phyloP scores from a whole-genome alignment of 2,329 filamentous ascomycete species.

The Fusarium nisikadoi region DNA sequence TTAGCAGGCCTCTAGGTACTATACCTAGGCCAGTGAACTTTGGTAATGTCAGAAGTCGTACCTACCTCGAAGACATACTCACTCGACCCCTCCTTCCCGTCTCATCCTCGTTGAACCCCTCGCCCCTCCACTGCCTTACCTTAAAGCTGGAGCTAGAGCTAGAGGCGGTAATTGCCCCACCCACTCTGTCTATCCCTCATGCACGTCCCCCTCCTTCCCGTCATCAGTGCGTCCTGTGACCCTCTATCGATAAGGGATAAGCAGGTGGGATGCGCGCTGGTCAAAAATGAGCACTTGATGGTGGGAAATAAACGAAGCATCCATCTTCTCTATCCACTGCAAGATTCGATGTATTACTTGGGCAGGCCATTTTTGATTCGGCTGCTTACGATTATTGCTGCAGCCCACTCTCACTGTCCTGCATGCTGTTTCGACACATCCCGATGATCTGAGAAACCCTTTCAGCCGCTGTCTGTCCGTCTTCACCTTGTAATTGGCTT shows the following conservation, averaged over 20 bases:
- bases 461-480: background rate
- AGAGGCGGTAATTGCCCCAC: constrained; percentile 21
- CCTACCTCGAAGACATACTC: background rate
- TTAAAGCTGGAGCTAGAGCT: background rate
- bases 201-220: constrained; percentile 35
- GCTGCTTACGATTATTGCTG: background rate
- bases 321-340: background rate
- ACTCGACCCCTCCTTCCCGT: constrained; percentile 1
- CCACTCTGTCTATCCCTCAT: constrained; percentile 22
- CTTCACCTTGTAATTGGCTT: constrained; percentile 8
- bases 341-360: background rate
- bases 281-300: constrained; percentile 11
- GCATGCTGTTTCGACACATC: constrained; percentile 20
- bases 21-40: background rate
- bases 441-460: constrained; percentile 21
- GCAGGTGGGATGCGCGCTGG: background rate
- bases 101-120: constrained; percentile 5
- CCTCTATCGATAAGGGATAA: constrained; percentile 36
- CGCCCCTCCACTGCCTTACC: background rate
- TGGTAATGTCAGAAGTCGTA: background rate
- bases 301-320: background rate
- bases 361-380: background rate
- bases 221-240: constrained; percentile 36
- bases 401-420: background rate
- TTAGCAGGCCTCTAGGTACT: background rate